Evolutionary conservation across 352 stramenopile genomes (phyloP).

Genomic region (Phytophthora ohioensis): DNA sequence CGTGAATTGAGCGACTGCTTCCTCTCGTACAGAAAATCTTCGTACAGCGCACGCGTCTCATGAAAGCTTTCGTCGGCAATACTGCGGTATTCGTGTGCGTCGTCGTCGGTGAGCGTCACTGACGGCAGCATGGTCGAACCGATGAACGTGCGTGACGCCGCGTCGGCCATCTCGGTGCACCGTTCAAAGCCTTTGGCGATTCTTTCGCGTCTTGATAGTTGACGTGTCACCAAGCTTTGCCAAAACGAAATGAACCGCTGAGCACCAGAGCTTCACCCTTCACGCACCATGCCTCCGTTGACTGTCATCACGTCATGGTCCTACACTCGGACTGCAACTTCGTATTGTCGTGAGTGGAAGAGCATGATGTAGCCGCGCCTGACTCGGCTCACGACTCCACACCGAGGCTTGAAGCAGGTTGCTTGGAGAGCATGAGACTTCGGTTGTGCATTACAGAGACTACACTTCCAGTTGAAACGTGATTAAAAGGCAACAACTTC

Average conservation of each 20-base stretch:
- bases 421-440: constrained; percentile 1
- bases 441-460: constrained; percentile 1
- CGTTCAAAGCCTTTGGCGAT: neutral
- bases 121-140: constrained; percentile 31
- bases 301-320: constrained; percentile 5
- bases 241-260: constrained; percentile 6
- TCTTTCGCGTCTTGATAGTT: constrained; percentile 2
- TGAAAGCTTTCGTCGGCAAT: constrained; percentile 46
- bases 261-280: neutral
- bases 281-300: constrained; percentile 7
- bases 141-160: constrained; percentile 18
- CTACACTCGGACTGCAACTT: constrained; percentile 19
- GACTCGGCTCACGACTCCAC: neutral
- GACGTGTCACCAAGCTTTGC: neutral
- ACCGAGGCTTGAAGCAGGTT: constrained; percentile 1
- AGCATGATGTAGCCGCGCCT: constrained; percentile 1
- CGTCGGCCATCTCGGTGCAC: constrained; percentile 2
- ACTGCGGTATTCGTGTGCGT: constrained; percentile 43
- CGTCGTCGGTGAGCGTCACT: constrained; percentile 39
- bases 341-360: constrained; percentile 4
- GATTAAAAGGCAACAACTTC: constrained; percentile 5
- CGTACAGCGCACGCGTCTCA: constrained; percentile 52
- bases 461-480: constrained; percentile 5
- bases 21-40: constrained; percentile 47
- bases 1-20: constrained; percentile 33